Evolutionary conservation across 129 eudicot species (phyloP), one percentile per base, ranked within the genome.

Genomic region (Chrysanthemum lavandulifolium): DNA sequence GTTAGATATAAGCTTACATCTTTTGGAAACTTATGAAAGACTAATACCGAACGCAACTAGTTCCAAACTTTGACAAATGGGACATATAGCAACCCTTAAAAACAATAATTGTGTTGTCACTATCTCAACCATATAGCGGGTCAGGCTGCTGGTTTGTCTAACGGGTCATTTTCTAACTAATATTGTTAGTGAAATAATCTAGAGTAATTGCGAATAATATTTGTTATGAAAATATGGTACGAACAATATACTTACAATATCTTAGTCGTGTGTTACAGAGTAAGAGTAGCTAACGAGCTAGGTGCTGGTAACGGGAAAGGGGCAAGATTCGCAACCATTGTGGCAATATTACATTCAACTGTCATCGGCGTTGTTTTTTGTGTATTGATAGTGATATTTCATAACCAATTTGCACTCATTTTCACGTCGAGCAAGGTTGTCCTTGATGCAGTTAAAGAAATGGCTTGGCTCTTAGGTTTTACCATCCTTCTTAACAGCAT

Each of bases 401-500:
- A 81, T 55, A 65, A 79, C 61, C 73, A 76, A 65, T 67, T 82
- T 1, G 92, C 86, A 1, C 52, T 87, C 21, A 65, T 93, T 4
- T 93, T 93, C 84, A 31, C 98, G 4, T 66, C 88, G 0, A 93
- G 95, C 77, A 33, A 36, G 2, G 76, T 61, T n/a, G 90, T 92
- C 18, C 88, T 85, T 13, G 76, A 84, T 7, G 92, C 84, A 0
- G 95, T 87, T 13, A 81, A 85, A 15, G 68, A 19, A 12, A 76
- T 89, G 71, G 71, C 95, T 1, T 65, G 78, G 82, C 98, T 92
- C 61, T 69, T 92, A n/a, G 96, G 86, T 2, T 64, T 80, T 48
- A 85, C 96, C 3, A 84, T 92, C 48, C 95, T 92, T 70, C 95
- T 92, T 21, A 92, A 92, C 67, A 92, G 95, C 63, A 80, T 92